Base-by-base conservation (phyloP, 805 yeast species). In the Spathaspora passalidarum region DNA sequence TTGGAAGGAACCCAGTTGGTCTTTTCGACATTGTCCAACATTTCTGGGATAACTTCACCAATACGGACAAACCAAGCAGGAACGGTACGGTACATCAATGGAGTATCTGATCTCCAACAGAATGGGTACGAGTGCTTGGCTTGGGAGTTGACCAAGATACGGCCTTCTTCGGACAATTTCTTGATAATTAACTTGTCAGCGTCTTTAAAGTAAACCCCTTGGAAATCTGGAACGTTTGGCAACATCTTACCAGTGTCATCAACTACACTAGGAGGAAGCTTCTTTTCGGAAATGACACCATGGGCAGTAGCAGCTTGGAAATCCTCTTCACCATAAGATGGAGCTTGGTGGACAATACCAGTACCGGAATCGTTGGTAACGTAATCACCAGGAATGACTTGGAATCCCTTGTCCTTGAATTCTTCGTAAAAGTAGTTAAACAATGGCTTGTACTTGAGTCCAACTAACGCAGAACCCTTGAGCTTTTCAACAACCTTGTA, bases 21-120 rank as follows among this genome's bases (percentile, higher is more conserved):
- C 61, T 79, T 78, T 43, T 83, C 88, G 43, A 94, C 92, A 60
- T 89, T 88, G 50, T 78, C 81, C 61, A 91, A 76, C 88, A 94
- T 88, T 60, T 88, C 81, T 43, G 97, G 97, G 56, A 92, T 80
- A 63, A 88, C 80, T 46, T 88, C 91, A 56, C 80, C 82, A 47
- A 94, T 86, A 64, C 96, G 85, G 49, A 94, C 94, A 61, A 94
- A 94, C 99, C 99, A 94, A 26, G 98, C 92, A 43, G 99, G 99
- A 55, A 94, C 97, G 32, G 97, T 84, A 74, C 96, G 84, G 76
- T 94, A 94, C 55, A 94, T 69, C 65, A 94, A 81, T 45, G 99
- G 99, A 23, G 99, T 94, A 65, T 94, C 99, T 2, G 98, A 92
- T 80, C 99, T 86, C 99, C 99, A 94, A 76, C 99, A 94, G 86